phyloP scores from a whole-genome alignment of 345 rosid genomes.

The Combretum micranthum region DNA sequence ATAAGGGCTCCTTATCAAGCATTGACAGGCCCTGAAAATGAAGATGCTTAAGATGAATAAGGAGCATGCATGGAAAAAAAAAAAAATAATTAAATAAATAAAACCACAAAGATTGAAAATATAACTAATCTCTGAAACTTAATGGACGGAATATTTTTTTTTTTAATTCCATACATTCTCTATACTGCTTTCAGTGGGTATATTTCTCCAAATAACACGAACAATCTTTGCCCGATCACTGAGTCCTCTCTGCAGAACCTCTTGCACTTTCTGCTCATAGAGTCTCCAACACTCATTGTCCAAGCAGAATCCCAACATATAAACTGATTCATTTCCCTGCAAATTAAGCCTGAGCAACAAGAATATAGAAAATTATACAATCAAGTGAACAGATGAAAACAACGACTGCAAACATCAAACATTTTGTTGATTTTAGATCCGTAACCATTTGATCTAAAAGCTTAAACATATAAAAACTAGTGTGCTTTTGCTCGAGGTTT shows the following conservation, averaged over 20 bases:
- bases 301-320: conserved; percentile 61
- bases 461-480: too few species aligned
- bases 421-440: too few species aligned
- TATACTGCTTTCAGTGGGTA: conserved; percentile 36
- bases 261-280: conserved; percentile 66
- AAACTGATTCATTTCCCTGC: conserved; percentile 38
- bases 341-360: conserved; percentile 54
- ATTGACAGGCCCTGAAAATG: conserved; percentile 61
- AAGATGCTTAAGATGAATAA: conserved; percentile 1
- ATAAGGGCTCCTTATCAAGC: conserved; percentile 55
- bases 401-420: too few species aligned
- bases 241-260: conserved; percentile 63
- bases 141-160: conserved; percentile 3
- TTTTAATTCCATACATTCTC: conserved; percentile 46
- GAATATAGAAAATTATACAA: conserved; percentile 11
- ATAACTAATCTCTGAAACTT: background rate
- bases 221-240: conserved; percentile 67
- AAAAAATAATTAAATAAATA: background rate
- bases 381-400: background rate
- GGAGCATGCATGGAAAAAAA: conserved; percentile 15
- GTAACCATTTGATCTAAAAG: too few species aligned
- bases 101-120: conserved; percentile 1
- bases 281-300: conserved; percentile 91
- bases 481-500: too few species aligned
- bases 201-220: conserved; percentile 75